phyloP scores from a whole-genome alignment of 1,284 basidiomycete species.

The Pseudozyma thailandica region DNA sequence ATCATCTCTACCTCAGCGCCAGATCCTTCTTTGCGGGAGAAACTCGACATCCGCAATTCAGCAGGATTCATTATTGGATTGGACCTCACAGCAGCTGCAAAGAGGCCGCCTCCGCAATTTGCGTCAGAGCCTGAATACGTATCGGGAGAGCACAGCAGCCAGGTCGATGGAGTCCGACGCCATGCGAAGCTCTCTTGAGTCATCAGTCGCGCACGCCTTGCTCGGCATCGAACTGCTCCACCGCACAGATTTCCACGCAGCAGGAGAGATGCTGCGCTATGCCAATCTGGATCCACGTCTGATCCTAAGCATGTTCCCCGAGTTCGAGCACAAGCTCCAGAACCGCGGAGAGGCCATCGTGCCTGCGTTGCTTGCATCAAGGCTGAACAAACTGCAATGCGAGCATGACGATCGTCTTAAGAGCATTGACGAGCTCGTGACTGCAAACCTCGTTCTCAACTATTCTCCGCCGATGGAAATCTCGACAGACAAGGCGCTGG shows the following conservation, averaged over 20 bases:
- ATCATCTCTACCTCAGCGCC: constrained; percentile 10
- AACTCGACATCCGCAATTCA: constrained; percentile 33
- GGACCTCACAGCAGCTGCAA: constrained; percentile 29
- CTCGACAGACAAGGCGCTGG: constrained; percentile 26
- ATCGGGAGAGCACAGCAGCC: background rate
- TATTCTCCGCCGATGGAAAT: constrained; percentile 50
- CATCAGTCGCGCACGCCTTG: constrained; percentile 24
- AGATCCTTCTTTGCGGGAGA: constrained; percentile 35
- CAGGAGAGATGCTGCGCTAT: constrained; percentile 18
- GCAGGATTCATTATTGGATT: constrained; percentile 26
- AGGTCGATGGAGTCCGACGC: background rate
- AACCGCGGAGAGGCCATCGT: constrained; percentile 25
- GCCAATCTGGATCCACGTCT: constrained; percentile 43
- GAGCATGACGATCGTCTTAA: constrained; percentile 4
- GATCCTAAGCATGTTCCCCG: constrained; percentile 37
- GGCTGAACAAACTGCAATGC: constrained; percentile 9
- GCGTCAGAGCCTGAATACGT: constrained; percentile 16
- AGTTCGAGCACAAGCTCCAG: background rate
- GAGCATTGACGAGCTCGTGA: constrained; percentile 29
- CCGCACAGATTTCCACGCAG: constrained; percentile 39
- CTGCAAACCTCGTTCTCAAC: constrained; percentile 45
- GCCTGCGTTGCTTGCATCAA: constrained; percentile 16
- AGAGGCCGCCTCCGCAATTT: constrained; percentile 21
- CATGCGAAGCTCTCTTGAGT: constrained; percentile 11
- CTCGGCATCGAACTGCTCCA: constrained; percentile 44